A percentile compares a stretch with the other conserved stretches of the same genome.
These are phyloP conservation scores for Dichotomopilus funicola DNA, from an alignment of 2,329 filamentous ascomycete species.

Conservation along the genomic window DNA sequence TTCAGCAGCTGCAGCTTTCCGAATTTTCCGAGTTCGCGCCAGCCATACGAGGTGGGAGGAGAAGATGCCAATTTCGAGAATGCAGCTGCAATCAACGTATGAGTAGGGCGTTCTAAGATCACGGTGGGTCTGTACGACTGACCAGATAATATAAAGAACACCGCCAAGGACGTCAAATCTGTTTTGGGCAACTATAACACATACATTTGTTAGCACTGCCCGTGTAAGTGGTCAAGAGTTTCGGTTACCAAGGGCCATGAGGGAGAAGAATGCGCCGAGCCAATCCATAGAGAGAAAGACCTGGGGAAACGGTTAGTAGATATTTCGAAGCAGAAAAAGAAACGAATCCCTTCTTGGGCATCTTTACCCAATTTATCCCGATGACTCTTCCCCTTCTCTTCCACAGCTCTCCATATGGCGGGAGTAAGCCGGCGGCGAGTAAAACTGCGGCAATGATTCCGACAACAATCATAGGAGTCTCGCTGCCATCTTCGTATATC, in stretches of 20 bases:
- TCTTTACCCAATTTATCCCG: conserved; percentile 45
- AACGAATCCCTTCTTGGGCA: not conserved
- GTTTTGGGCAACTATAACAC: conserved; percentile 45
- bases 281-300: conserved; percentile 56
- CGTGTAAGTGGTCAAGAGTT: not conserved
- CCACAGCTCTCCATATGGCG: conserved; percentile 56
- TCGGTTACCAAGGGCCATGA: conserved; percentile 50
- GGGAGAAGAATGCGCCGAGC: conserved; percentile 55
- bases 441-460: conserved; percentile 53
- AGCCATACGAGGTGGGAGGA: conserved; percentile 53
- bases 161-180: conserved; percentile 57
- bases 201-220: conserved; percentile 12
- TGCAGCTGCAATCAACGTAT: conserved; percentile 33
- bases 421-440: conserved; percentile 49
- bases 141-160: conserved; percentile 55
- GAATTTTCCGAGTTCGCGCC: conserved; percentile 45
- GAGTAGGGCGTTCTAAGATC: not conserved
- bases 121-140: conserved; percentile 24
- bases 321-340: too few relatives aligned
- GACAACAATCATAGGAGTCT: conserved; percentile 48
- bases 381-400: conserved; percentile 55
- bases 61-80: conserved; percentile 56
- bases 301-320: conserved; percentile 10
- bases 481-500: conserved; percentile 46
- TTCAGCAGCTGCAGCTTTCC: conserved; percentile 43